Evolutionary conservation across 352 stramenopile genomes (phyloP).

Genomic region (Nothophytophthora sp.): DNA sequence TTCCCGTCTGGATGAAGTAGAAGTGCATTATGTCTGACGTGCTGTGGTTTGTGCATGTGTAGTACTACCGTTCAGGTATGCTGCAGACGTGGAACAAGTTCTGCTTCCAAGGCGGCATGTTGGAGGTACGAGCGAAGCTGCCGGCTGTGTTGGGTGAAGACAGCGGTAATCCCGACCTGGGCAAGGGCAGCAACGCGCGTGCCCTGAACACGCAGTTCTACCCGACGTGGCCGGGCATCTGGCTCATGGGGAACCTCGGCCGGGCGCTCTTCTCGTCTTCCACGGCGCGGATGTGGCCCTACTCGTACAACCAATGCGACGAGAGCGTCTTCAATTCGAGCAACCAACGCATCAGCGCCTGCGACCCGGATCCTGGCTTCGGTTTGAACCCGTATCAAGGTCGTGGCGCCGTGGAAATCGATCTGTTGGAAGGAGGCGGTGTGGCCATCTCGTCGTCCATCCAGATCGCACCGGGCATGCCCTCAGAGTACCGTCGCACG

Average conservation of each 20-base stretch:
- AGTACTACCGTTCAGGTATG: conserved; percentile 86
- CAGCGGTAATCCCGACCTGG: conserved; percentile 58
- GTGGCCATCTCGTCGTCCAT: conserved; percentile 73
- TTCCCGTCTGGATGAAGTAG: neutral
- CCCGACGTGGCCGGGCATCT: conserved; percentile 93
- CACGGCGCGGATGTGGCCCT: conserved; percentile 95
- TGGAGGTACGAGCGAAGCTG: conserved; percentile 92
- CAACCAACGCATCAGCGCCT: conserved; percentile 88
- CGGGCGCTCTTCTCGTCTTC: conserved; percentile 94
- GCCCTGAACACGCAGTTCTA: conserved; percentile 41
- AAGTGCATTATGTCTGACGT: neutral
- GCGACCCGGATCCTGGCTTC: conserved; percentile 90
- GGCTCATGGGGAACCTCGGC: conserved; percentile 95
- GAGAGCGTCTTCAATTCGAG: conserved; percentile 77
- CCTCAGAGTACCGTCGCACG: conserved; percentile 45
- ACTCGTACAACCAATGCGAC: conserved; percentile 93
- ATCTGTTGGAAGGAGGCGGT: conserved; percentile 91
- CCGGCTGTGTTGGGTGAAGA: conserved; percentile 79
- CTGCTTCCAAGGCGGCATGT: too few relatives aligned
- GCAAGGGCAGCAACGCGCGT: conserved; percentile 71
- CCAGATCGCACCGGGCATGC: conserved; percentile 69
- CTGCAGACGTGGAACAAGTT: too few relatives aligned
- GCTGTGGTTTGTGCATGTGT: conserved; percentile 22
- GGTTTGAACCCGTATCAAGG: conserved; percentile 89
- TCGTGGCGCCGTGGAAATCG: conserved; percentile 94